These are phyloP conservation scores for Pistacia integerrima DNA, from an alignment of 345 rosid species.

Conservation along the genomic window DNA sequence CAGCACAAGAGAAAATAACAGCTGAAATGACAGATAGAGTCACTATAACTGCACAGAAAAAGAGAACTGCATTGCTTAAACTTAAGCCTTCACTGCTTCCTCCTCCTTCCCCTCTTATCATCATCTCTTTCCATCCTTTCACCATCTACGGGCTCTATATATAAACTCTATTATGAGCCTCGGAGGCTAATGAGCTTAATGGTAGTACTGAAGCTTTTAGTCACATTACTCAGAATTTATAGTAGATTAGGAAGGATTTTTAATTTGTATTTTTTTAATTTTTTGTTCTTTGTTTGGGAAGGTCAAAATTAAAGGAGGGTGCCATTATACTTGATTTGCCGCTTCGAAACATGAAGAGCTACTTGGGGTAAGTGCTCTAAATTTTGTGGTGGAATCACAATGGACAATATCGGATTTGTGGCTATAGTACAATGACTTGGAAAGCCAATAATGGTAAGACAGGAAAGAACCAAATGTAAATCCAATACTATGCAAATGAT, in stretches of 20 bases:
- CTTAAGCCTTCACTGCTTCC: slow-evolving; percentile 2
- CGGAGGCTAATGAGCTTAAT: background rate
- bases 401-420: background rate
- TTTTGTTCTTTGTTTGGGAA: too few species aligned
- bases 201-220: too few species aligned
- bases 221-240: background rate
- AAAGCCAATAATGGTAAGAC: too few species aligned
- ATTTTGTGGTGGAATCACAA: slow-evolving; percentile 14
- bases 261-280: background rate
- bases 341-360: slow-evolving; percentile 13
- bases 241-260: background rate
- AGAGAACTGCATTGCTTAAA: slow-evolving; percentile 8
- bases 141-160: slow-evolving; percentile 27
- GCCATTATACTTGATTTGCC: background rate
- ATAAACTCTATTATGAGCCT: background rate
- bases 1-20: slow-evolving; percentile 50
- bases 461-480: too few species aligned
- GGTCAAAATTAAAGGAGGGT: background rate
- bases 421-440: too few species aligned
- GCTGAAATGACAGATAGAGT: slow-evolving; percentile 32
- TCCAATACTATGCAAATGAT: too few species aligned
- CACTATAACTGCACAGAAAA: slow-evolving; percentile 39
- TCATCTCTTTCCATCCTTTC: slow-evolving; percentile 26
- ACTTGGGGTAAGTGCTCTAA: background rate
- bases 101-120: background rate